Conservation (phyloP, 2,329 filamentous ascomycete genomes). For the Colletotrichum liriopes region DNA sequence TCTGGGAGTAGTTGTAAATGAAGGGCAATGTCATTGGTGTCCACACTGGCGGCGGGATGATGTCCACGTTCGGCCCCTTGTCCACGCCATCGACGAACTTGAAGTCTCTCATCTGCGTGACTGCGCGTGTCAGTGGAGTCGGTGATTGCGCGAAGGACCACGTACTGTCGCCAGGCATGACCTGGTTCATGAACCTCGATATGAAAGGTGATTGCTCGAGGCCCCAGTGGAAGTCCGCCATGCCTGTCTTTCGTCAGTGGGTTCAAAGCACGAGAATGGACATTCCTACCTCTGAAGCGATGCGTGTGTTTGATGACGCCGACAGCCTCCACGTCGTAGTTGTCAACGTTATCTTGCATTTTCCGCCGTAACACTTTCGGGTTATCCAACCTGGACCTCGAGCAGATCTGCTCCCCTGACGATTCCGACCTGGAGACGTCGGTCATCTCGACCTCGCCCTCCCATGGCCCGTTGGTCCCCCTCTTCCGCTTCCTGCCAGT, state of each 20-base stretch:
- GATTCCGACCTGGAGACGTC: constrained; percentile 41
- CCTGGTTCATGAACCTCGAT: constrained; percentile 77
- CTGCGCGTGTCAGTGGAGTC: constrained; percentile 62
- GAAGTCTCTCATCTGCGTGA: constrained; percentile 68
- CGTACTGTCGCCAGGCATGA: constrained; percentile 80
- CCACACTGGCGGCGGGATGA: constrained; percentile 86
- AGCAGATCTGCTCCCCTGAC: constrained; percentile 53
- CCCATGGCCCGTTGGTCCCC: constrained; percentile 79
- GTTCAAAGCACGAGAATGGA: neutral
- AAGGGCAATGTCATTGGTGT: constrained; percentile 82
- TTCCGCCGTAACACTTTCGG: constrained; percentile 72
- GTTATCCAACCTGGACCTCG: constrained; percentile 65
- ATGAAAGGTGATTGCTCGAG: constrained; percentile 79
- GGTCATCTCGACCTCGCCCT: constrained; percentile 57
- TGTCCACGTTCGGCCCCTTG: constrained; percentile 72
- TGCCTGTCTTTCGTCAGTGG: constrained; percentile 57
- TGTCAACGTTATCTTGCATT: constrained; percentile 78
- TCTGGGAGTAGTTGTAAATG: constrained; percentile 88
- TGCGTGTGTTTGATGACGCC: constrained; percentile 85
- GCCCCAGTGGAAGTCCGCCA: constrained; percentile 91
- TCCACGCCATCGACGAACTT: constrained; percentile 73
- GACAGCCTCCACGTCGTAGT: constrained; percentile 78
- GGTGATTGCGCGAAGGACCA: neutral
- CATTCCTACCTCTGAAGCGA: constrained; percentile 80
- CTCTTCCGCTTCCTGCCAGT: constrained; percentile 90